phyloP scores from a whole-genome alignment of 768 basidiomycete species.

The Asterophora lycoperdoides region DNA sequence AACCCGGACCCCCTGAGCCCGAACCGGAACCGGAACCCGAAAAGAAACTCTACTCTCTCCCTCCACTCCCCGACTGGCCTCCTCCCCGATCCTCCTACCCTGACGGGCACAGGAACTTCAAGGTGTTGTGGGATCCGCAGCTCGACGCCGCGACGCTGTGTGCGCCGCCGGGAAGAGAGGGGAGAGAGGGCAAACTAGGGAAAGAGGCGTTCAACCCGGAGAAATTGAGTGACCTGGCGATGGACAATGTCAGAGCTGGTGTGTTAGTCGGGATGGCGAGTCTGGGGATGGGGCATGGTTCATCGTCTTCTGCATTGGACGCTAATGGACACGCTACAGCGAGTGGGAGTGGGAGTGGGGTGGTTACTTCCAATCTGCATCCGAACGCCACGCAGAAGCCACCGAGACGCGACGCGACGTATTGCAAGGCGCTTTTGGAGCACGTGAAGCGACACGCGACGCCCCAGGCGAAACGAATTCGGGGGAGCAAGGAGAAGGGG shows the following conservation, averaged over 20 bases:
- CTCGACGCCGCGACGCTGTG: conserved; percentile 31
- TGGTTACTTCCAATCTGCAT: neutral
- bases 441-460: conserved; percentile 32
- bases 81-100: conserved; percentile 50
- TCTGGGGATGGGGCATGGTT: too few species aligned
- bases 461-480: conserved; percentile 39
- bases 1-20: too few species aligned
- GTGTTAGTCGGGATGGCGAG: too few species aligned
- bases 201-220: too few species aligned
- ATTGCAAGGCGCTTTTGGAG: conserved; percentile 37
- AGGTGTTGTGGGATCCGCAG: conserved; percentile 59
- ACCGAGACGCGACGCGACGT: conserved; percentile 11
- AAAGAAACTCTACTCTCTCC: conserved; percentile 24
- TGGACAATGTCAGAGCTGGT: too few species aligned
- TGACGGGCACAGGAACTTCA: conserved; percentile 40
- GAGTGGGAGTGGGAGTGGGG: neutral
- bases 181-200: too few species aligned
- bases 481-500: conserved; percentile 39
- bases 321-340: neutral
- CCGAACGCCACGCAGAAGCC: neutral
- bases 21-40: too few species aligned
- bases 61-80: conserved; percentile 51
- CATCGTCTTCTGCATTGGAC: too few species aligned
- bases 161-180: too few species aligned
- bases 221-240: too few species aligned